These are phyloP conservation scores for Litchi chinensis DNA, from an alignment of 345 rosid genomes.

Conservation along the genomic window DNA sequence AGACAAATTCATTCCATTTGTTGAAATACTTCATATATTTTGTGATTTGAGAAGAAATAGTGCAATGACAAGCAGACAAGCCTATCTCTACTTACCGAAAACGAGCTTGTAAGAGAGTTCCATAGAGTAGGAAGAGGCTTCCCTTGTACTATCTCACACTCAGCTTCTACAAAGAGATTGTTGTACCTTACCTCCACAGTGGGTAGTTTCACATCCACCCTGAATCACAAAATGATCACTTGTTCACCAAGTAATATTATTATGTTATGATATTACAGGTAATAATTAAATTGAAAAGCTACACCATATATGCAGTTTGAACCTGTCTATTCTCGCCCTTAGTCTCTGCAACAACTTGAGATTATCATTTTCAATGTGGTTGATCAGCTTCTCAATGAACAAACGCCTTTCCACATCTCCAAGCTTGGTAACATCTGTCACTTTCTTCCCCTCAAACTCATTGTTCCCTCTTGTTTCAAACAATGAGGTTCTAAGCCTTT, in stretches of 20 bases:
- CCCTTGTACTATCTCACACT: slow-evolving; percentile 31
- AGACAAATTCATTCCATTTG: too few species aligned
- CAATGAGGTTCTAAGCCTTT: slow-evolving; percentile 45
- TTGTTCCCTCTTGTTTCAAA: slow-evolving; percentile 19
- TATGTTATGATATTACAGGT: not conserved
- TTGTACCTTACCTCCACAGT: slow-evolving; percentile 30
- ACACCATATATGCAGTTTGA: not conserved
- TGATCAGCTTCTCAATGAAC: slow-evolving; percentile 57
- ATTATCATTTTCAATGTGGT: slow-evolving; percentile 52
- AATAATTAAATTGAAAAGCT: too few species aligned
- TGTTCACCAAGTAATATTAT: not conserved
- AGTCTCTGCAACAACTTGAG: slow-evolving; percentile 44
- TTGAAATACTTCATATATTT: too few species aligned
- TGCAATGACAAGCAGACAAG: not conserved
- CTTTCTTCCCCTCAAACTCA: slow-evolving; percentile 30
- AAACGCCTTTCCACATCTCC: slow-evolving; percentile 41
- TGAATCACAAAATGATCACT: not conserved
- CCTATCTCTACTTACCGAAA: slow-evolving; percentile 23
- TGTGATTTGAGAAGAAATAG: not conserved
- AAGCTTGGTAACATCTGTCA: slow-evolving; percentile 51
- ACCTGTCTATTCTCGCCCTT: slow-evolving; percentile 54
- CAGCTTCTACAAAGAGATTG: slow-evolving; percentile 31
- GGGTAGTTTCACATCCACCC: slow-evolving; percentile 27
- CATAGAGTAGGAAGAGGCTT: slow-evolving; percentile 35
- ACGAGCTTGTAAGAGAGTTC: slow-evolving; percentile 20